phyloP scores from a whole-genome alignment of 805 yeast species.

The Metschnikowia aberdeeniae region DNA sequence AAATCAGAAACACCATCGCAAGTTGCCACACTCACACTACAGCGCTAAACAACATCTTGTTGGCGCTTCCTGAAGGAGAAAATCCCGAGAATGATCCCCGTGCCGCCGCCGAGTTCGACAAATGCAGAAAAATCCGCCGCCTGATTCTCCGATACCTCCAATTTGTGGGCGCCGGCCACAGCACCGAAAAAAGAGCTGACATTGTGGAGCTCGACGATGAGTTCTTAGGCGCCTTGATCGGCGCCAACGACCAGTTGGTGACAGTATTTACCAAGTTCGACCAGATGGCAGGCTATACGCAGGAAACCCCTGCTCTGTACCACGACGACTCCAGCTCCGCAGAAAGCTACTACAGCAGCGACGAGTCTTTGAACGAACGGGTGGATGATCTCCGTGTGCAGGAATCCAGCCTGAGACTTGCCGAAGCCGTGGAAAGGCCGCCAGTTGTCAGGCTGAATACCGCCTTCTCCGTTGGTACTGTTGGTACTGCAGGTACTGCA shows the following conservation, averaged over 20 bases:
- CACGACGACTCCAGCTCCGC: slow-evolving; percentile 24
- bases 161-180: slow-evolving; percentile 55
- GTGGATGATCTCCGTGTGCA: slow-evolving; percentile 10
- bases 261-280: slow-evolving; percentile 68
- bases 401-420: slow-evolving; percentile 13
- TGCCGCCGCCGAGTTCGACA: slow-evolving; percentile 64
- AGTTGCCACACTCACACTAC: slow-evolving; percentile 74
- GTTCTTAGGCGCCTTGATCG: slow-evolving; percentile 78
- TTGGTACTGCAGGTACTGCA: slow-evolving; percentile 17
- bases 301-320: slow-evolving; percentile 35
- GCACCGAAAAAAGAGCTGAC: slow-evolving; percentile 24
- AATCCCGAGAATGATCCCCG: slow-evolving; percentile 61
- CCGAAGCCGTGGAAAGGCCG: slow-evolving; percentile 12
- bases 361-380: slow-evolving; percentile 13
- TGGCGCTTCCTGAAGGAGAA: slow-evolving; percentile 41
- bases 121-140: slow-evolving; percentile 71
- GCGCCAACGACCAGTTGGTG: slow-evolving; percentile 88
- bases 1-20: slow-evolving; percentile 62
- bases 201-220: slow-evolving; percentile 57
- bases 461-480: slow-evolving; percentile 20
- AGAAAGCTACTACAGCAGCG: slow-evolving; percentile 38
- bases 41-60: slow-evolving; percentile 51
- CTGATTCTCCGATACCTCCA: slow-evolving; percentile 80
- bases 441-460: slow-evolving; percentile 19
- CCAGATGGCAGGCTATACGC: slow-evolving; percentile 40